Conservation (phyloP, 2,329 filamentous ascomycete species). For the Claviceps cyperi region DNA sequence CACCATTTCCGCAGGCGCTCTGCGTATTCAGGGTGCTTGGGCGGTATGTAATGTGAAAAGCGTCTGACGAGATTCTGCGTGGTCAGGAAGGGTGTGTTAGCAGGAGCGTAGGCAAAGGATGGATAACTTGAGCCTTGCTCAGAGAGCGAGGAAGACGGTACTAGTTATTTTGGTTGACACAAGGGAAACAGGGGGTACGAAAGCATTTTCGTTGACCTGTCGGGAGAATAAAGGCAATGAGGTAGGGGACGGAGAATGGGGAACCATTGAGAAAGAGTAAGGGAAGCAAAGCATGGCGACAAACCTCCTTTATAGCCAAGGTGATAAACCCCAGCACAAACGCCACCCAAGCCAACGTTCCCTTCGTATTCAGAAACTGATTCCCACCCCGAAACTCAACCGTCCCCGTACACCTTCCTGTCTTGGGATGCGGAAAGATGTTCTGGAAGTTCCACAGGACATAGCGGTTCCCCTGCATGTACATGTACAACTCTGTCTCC, state of each 20-base stretch:
- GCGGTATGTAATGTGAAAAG: conserved; percentile 14
- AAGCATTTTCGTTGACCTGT: not conserved
- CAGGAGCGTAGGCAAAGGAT: not conserved
- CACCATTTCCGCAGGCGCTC: conserved; percentile 20
- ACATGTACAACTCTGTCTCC: conserved; percentile 20
- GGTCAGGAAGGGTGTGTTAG: not conserved
- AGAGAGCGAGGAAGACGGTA: no score
- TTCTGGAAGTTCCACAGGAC: conserved; percentile 28
- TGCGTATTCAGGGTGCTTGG: conserved; percentile 16
- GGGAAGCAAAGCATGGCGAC: conserved; percentile 2
- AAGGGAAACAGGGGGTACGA: not conserved
- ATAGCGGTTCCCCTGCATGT: conserved; percentile 25
- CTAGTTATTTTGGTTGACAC: no score
- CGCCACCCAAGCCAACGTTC: conserved; percentile 24
- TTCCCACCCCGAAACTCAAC: conserved; percentile 26
- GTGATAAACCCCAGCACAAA: conserved; percentile 25
- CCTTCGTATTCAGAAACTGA: conserved; percentile 23
- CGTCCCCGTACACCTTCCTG: conserved; percentile 22
- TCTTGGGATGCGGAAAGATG: conserved; percentile 23
- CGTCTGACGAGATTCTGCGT: conserved; percentile 18
- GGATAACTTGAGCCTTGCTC: not conserved
- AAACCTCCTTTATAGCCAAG: conserved; percentile 21
- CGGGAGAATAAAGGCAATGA: not conserved
- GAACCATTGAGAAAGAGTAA: not conserved
- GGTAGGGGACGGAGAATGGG: not conserved